Base-by-base conservation (phyloP, 805 yeast species). In the Kregervanrija fluxuum region DNA sequence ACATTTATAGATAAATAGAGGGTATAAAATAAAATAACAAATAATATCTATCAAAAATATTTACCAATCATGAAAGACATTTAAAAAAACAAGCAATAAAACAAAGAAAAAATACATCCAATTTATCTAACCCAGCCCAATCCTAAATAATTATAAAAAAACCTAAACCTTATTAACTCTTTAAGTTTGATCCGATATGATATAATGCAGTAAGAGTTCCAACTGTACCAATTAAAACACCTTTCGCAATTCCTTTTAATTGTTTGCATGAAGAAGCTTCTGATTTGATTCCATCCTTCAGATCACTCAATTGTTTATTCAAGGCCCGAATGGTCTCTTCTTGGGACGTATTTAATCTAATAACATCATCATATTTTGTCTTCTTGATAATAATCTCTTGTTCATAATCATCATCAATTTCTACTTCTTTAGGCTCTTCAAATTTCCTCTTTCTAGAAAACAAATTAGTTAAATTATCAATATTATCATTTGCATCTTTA, bases 191-290 rank as follows among this genome's bases (percentile, higher is more conserved):
- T 8, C 59, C 60, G 16, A 54, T 39, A 4, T 54, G 57, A 51
- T 60, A 54, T 38, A 62, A 54, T 4, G 60, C 54, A 11, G 54
- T 50, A 44, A 55, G 44, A 6, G 57, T 56, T 13, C 47, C 33
- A 2, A 46, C 49, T 4, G 56, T 44, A 3, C 62, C 62, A 30
- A 56, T 8, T 2, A 51, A 53, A 13, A 50, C 33, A 22, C 60
- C 59, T 13, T 40, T 40, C 3, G 30, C 14, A n/a, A 11, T 12
- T 3, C 28, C 35, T 30, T 40, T 40, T 4, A 22, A 11, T 13
- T 14, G 30, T n/a, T 30, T 28, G 3, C 35, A 35, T 22, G 28
- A 22, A 6, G 28, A 22, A 5, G 8, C 28, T 22, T 22, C 28
- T 4, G 8, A 22, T 5, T 22, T 8, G 2, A 22, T 4, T 22